Percentiles rank a stretch among this genome's conserved stretches.
These are phyloP conservation scores for Hibiscus mutabilis DNA, from an alignment of 345 rosid genomes.

Conservation along the genomic window DNA sequence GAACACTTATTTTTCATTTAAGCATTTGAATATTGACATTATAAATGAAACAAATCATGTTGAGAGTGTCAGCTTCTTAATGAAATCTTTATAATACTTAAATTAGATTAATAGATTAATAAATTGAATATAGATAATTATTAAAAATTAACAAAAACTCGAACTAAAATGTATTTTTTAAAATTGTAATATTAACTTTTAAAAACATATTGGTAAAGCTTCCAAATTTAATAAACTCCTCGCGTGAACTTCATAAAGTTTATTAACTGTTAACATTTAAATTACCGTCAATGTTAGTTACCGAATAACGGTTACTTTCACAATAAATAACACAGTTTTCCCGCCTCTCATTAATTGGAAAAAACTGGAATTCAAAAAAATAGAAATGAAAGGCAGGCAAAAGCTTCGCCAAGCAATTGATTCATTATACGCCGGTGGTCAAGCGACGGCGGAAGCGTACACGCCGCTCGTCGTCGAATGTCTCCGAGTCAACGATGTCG, in stretches of 20 bases:
- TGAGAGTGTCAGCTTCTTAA: no score
- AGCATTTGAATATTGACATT: no score
- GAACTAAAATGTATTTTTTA: no score
- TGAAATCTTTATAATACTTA: no score
- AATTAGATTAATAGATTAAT: no score
- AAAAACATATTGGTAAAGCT: not conserved
- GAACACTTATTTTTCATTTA: no score
- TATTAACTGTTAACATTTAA: not conserved
- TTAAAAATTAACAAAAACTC: no score
- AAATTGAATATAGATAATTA: no score
- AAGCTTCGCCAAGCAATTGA: constrained; percentile 42
- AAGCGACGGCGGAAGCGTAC: constrained; percentile 28
- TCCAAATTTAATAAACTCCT: not conserved
- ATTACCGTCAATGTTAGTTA: not conserved
- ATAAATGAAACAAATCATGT: no score
- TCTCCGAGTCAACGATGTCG: constrained; percentile 37
- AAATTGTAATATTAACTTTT: no score
- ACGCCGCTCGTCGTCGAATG: constrained; percentile 43
- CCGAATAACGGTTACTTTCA: not conserved
- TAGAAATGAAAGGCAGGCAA: constrained; percentile 24
- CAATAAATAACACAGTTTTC: not conserved
- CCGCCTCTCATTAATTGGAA: constrained; percentile 14
- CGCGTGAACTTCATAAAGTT: not conserved
- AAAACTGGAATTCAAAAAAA: constrained; percentile 4
- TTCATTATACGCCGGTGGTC: constrained; percentile 25